These are phyloP conservation scores for Rhizopogon vesiculosus DNA, from an alignment of 768 basidiomycete species.

Conservation along the genomic window DNA sequence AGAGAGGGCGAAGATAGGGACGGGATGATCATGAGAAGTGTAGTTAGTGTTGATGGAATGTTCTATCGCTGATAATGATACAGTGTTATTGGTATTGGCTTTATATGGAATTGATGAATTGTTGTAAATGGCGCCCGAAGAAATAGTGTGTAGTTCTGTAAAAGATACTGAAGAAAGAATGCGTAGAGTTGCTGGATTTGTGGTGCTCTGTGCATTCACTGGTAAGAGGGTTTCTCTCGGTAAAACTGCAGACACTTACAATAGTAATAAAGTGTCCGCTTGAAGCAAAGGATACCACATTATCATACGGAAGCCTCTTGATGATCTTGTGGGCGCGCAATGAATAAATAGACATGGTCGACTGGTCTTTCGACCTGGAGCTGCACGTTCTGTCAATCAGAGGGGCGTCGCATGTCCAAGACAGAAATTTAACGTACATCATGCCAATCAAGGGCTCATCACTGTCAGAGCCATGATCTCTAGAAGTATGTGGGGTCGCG, in stretches of 20 bases:
- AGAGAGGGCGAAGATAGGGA: constrained; percentile 58
- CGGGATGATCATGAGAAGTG: constrained; percentile 10
- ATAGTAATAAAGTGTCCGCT: constrained; percentile 49
- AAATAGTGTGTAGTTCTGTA: constrained; percentile 44
- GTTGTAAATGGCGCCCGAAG: constrained; percentile 41
- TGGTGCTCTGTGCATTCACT: constrained; percentile 44
- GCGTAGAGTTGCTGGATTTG: constrained; percentile 48
- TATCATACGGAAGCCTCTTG: constrained; percentile 40
- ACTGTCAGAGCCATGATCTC: constrained; percentile 26
- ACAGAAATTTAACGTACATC: constrained; percentile 22
- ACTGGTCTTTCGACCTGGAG: constrained; percentile 19
- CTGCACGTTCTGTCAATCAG: constrained; percentile 10
- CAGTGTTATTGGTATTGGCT: constrained; percentile 31
- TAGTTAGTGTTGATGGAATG: constrained; percentile 1
- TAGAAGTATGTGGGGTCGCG: constrained; percentile 21
- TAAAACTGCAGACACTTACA: constrained; percentile 34
- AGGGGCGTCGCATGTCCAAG: not conserved
- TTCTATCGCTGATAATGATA: constrained; percentile 35
- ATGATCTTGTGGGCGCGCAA: constrained; percentile 44
- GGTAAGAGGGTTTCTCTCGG: not conserved
- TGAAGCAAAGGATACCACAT: constrained; percentile 39
- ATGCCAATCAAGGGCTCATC: constrained; percentile 31
- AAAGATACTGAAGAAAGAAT: constrained; percentile 55
- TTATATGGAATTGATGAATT: constrained; percentile 27
- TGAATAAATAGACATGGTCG: constrained; percentile 39